Percentiles rank a stretch among this genome's conserved stretches.
These are phyloP conservation scores for Phytophthora hibernalis DNA, from an alignment of 352 stramenopile genomes.

Conservation along the genomic window DNA sequence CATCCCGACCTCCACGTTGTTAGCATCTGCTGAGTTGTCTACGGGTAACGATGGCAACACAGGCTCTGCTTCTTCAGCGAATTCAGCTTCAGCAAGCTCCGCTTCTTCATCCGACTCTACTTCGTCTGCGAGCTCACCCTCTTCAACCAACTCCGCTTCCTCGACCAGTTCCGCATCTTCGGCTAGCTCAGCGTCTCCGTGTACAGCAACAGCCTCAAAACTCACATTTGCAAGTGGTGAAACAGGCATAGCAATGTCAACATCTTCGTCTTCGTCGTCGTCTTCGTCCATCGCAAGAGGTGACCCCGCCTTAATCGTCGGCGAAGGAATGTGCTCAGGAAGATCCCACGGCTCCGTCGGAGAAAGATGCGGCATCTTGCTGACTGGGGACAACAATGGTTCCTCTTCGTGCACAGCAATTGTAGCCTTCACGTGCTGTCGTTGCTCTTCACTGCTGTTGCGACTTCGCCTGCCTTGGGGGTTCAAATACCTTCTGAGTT, in stretches of 20 bases:
- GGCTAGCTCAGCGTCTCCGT: slow-evolving; percentile 22
- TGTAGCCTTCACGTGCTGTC: slow-evolving; percentile 9
- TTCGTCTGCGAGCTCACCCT: slow-evolving; percentile 23
- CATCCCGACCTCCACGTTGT: slow-evolving; percentile 45
- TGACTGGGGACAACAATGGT: slow-evolving; percentile 28
- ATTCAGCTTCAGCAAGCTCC: slow-evolving; percentile 14
- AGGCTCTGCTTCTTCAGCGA: slow-evolving; percentile 24
- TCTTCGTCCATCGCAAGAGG: slow-evolving; percentile 18
- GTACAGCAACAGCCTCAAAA: slow-evolving; percentile 18
- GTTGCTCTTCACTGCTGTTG: slow-evolving; percentile 39
- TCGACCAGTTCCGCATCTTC: slow-evolving; percentile 23
- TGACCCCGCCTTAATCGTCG: slow-evolving; percentile 24
- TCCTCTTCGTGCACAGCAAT: slow-evolving; percentile 31
- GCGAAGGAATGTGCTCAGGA: slow-evolving; percentile 35
- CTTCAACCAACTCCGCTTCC: slow-evolving; percentile 20
- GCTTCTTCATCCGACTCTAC: slow-evolving; percentile 17
- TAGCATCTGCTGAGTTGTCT: slow-evolving; percentile 10
- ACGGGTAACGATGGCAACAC: slow-evolving; percentile 21
- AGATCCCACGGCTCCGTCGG: slow-evolving; percentile 44
- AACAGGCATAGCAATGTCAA: slow-evolving; percentile 23
- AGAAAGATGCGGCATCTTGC: slow-evolving; percentile 33
- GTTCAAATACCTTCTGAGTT: slow-evolving; percentile 9
- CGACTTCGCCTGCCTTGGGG: slow-evolving; percentile 28
- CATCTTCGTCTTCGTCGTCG: slow-evolving; percentile 26
- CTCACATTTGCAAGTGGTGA: slow-evolving; percentile 17